Conservation (phyloP, 2,329 filamentous ascomycete genomes). For the Zymoseptoria crescenta region DNA sequence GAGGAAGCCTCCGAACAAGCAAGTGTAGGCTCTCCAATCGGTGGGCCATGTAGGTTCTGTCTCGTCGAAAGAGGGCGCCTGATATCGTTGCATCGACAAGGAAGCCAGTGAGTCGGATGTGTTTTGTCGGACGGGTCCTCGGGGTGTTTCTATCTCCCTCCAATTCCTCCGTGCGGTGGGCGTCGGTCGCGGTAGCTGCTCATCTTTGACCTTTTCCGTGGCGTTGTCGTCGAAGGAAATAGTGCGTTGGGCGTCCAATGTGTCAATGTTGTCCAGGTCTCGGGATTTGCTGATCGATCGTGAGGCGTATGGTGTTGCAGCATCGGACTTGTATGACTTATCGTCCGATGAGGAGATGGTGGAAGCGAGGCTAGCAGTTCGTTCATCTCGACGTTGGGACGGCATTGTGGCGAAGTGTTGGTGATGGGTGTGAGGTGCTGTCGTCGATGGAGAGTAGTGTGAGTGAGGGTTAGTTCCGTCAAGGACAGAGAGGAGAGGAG, state of each 20-base stretch:
- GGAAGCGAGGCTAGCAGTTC: not conserved
- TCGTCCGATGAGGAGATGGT: slow-evolving; percentile 11
- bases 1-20: slow-evolving; percentile 41
- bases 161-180: not conserved
- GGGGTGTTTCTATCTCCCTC: slow-evolving; percentile 11
- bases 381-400: not conserved
- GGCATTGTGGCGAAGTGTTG: not conserved
- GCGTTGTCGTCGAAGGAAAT: slow-evolving; percentile 12
- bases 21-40: slow-evolving; percentile 38
- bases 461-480: not conserved
- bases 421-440: not conserved
- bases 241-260: not conserved
- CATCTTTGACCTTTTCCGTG: slow-evolving; percentile 3
- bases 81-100: slow-evolving; percentile 4
- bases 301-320: slow-evolving; percentile 6
- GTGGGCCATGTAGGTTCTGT: slow-evolving; percentile 37
- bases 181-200: not conserved
- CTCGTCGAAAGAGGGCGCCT: not conserved
- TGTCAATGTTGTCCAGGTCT: slow-evolving; percentile 4
- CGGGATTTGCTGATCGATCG: slow-evolving; percentile 11
- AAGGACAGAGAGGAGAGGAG: not conserved
- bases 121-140: slow-evolving; percentile 11
- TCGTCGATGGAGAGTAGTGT: not conserved
- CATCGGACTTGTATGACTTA: slow-evolving; percentile 5
- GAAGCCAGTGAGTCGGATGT: slow-evolving; percentile 5